These are phyloP conservation scores for Acanthamoeba triangularis DNA, from an alignment of 208 protist species.

Conservation along the genomic window DNA sequence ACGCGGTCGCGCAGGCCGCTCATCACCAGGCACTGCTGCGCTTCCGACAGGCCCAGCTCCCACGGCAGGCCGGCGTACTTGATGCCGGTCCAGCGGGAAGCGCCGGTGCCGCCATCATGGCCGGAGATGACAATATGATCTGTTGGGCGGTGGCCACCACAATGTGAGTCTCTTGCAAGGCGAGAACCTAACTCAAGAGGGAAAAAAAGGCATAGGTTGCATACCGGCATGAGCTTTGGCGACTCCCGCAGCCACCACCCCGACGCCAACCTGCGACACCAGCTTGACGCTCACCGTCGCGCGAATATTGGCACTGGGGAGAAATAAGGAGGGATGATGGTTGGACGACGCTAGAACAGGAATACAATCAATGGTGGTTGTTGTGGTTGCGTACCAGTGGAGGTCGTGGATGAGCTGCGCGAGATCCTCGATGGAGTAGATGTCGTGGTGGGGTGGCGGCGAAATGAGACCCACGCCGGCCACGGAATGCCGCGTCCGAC, in stretches of 20 bases:
- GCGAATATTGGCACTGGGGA: slow-evolving; percentile 85
- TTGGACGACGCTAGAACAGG: not conserved
- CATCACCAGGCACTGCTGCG: slow-evolving; percentile 92
- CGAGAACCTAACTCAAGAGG: not conserved
- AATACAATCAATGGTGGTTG: not conserved
- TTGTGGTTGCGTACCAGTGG: slow-evolving; percentile 68
- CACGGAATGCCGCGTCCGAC: slow-evolving; percentile 88
- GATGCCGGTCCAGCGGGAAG: slow-evolving; percentile 92
- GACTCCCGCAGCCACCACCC: slow-evolving; percentile 92
- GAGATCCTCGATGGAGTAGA: slow-evolving; percentile 95
- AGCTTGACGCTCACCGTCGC: slow-evolving; percentile 90
- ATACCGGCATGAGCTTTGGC: slow-evolving; percentile 91
- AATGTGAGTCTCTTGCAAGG: not conserved
- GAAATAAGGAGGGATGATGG: not conserved
- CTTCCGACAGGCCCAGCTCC: slow-evolving; percentile 94
- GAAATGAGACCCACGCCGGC: slow-evolving; percentile 93
- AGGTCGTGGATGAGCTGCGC: slow-evolving; percentile 94
- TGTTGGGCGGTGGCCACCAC: not conserved
- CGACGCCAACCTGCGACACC: slow-evolving; percentile 90
- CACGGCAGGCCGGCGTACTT: slow-evolving; percentile 94
- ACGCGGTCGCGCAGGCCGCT: slow-evolving; percentile 92
- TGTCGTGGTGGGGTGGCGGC: slow-evolving; percentile 95
- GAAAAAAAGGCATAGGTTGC: not conserved
- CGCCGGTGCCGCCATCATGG: slow-evolving; percentile 94
- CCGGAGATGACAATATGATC: slow-evolving; percentile 94